Evolutionary conservation across 177 flowering plant species (phyloP).

Genomic region (Vitis hybrid): DNA sequence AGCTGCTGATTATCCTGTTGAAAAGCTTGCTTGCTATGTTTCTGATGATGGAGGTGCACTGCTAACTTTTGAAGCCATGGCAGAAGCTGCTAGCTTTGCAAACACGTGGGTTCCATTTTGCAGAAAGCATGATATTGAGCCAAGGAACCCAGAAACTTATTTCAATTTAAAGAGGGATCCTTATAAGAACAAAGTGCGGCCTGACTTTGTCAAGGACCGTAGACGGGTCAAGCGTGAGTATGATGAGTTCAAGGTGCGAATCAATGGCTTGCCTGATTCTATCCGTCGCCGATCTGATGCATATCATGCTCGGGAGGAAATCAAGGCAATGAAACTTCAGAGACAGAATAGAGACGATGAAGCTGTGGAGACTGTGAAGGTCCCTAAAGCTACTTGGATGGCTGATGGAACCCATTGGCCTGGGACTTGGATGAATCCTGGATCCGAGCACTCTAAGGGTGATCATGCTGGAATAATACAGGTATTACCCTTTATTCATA

Average conservation of each 20-base stretch:
- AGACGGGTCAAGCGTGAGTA: constrained; percentile 76
- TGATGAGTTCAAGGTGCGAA: constrained; percentile 78
- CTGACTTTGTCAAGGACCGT: constrained; percentile 74
- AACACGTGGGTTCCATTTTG: constrained; percentile 75
- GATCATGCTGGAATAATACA: constrained; percentile 83
- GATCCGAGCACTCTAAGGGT: constrained; percentile 62
- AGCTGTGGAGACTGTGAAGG: constrained; percentile 48
- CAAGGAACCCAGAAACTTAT: constrained; percentile 71
- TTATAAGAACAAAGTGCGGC: constrained; percentile 58
- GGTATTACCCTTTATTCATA: constrained; percentile 28
- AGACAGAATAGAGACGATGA: constrained; percentile 45
- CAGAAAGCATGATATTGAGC: constrained; percentile 70
- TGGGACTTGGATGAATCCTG: constrained; percentile 59
- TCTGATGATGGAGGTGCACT: constrained; percentile 82
- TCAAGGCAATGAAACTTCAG: constrained; percentile 61
- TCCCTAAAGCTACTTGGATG: constrained; percentile 82
- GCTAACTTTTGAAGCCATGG: constrained; percentile 74
- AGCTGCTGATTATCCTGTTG: constrained; percentile 70
- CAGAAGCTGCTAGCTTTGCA: constrained; percentile 79
- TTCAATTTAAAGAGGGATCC: constrained; percentile 68
- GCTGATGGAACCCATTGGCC: constrained; percentile 87
- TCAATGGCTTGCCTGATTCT: constrained; percentile 67
- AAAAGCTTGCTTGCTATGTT: constrained; percentile 70
- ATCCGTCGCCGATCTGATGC: constrained; percentile 78
- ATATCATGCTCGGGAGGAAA: constrained; percentile 65